Evolutionary conservation across 352 stramenopile genomes (phyloP).

Genomic region (Globisporangium perplexum): DNA sequence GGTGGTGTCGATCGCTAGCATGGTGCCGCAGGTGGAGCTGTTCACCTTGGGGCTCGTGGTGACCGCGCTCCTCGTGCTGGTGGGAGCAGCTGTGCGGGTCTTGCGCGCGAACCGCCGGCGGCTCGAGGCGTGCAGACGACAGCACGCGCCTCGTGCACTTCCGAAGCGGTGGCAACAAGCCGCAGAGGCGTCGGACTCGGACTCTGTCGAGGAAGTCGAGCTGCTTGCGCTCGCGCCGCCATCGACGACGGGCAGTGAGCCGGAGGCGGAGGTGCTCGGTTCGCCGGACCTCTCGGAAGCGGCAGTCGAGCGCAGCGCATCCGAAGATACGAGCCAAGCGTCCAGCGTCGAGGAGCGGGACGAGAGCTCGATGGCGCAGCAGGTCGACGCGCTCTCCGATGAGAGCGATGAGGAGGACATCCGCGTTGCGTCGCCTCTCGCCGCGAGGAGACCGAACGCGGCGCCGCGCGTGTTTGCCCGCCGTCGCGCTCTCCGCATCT

Average conservation of each 20-base stretch:
- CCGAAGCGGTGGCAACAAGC: slow-evolving; percentile 30
- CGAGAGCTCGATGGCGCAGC: neutral
- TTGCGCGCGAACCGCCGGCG: slow-evolving; percentile 19
- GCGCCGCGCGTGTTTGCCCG: neutral
- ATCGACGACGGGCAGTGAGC: slow-evolving; percentile 6
- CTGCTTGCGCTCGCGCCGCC: slow-evolving; percentile 16
- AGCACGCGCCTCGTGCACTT: slow-evolving; percentile 6
- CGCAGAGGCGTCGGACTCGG: slow-evolving; percentile 13
- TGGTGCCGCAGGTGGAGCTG: slow-evolving; percentile 6
- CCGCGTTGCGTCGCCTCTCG: neutral
- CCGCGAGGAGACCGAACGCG: neutral
- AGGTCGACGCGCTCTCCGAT: neutral
- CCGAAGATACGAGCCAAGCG: neutral
- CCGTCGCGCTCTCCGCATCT: neutral
- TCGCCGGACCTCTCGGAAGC: neutral
- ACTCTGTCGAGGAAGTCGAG: slow-evolving; percentile 37
- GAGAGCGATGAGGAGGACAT: neutral
- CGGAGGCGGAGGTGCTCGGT: slow-evolving; percentile 8
- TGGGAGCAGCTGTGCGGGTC: slow-evolving; percentile 19
- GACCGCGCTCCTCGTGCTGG: slow-evolving; percentile 12
- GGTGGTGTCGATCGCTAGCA: neutral
- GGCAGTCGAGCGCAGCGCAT: neutral
- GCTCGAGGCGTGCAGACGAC: neutral
- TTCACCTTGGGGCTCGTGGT: slow-evolving; percentile 5
- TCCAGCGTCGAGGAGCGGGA: slow-evolving; percentile 1